phyloP scores from a whole-genome alignment of 202 grass and related monocot species.

The Setaria viridis region DNA sequence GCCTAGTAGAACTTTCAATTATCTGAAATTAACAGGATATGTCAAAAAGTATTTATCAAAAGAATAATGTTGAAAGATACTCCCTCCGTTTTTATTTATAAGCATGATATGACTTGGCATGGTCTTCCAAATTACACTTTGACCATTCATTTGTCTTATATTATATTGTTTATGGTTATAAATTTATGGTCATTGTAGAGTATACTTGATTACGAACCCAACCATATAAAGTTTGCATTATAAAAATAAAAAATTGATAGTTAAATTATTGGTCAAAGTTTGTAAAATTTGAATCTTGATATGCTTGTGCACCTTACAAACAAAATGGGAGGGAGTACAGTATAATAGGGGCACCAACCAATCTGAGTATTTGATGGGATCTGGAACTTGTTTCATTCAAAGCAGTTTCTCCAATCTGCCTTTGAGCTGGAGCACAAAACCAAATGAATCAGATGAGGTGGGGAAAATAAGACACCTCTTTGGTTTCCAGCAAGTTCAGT shows the following conservation, averaged over 20 bases:
- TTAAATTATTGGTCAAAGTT: no score
- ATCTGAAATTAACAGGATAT: slow-evolving; percentile 62
- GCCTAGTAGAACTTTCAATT: slow-evolving; percentile 80
- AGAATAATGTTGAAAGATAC: slow-evolving; percentile 1
- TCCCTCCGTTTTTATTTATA: no score
- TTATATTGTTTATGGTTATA: no score
- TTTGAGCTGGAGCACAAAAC: slow-evolving; percentile 72
- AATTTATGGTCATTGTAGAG: no score
- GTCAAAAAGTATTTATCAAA: slow-evolving; percentile 13
- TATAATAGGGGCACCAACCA: slow-evolving; percentile 60
- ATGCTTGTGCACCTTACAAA: no score
- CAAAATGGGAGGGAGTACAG: background rate
- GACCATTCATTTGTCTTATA: no score
- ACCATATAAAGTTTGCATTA: no score
- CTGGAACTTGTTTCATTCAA: slow-evolving; percentile 96
- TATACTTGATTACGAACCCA: no score
- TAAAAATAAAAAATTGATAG: no score
- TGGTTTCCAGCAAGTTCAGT: slow-evolving; percentile 32
- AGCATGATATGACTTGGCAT: no score
- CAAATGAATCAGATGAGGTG: slow-evolving; percentile 43
- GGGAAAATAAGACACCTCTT: background rate
- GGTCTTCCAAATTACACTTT: no score
- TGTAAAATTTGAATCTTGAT: no score
- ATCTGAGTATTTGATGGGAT: slow-evolving; percentile 98
- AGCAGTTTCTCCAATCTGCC: slow-evolving; percentile 85